These are phyloP conservation scores for Tetrahymena borealis DNA, from an alignment of 73 alveolate species.

Conservation along the genomic window DNA sequence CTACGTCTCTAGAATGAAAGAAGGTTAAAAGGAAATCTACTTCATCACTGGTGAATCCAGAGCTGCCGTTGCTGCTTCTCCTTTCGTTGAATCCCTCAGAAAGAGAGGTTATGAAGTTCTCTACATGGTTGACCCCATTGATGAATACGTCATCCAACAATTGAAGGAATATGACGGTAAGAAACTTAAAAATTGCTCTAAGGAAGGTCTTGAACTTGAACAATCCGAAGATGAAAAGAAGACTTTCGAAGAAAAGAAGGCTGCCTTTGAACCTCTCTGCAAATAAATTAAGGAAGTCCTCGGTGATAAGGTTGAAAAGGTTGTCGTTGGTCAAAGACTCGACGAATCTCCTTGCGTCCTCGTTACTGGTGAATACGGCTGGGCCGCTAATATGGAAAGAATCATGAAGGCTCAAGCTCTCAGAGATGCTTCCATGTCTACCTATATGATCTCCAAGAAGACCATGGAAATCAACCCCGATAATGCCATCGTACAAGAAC, in stretches of 20 bases:
- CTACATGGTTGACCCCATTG: conserved; percentile 99
- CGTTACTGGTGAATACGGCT: conserved; percentile 98
- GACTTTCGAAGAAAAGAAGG: conserved; percentile 95
- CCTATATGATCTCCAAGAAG: conserved; percentile 98
- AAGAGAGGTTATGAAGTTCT: conserved; percentile 98
- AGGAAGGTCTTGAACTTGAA: conserved; percentile 97
- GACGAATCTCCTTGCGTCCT: conserved; percentile 98
- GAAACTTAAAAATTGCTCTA: conserved; percentile 93
- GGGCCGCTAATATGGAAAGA: conserved; percentile 99
- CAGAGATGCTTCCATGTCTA: conserved; percentile 97
- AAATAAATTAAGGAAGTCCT: conserved; percentile 97
- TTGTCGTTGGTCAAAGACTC: conserved; percentile 90
- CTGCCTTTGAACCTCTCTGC: conserved; percentile 97
- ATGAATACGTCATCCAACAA: conserved; percentile 97
- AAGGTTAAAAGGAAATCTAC: conserved; percentile 97
- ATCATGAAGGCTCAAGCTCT: conserved; percentile 99
- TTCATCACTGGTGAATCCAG: conserved; percentile 98
- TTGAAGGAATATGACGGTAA: conserved; percentile 98
- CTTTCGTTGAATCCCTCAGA: conserved; percentile 97
- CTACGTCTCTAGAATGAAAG: conserved; percentile 97
- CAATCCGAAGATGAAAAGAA: conserved; percentile 94
- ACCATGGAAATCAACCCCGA: conserved; percentile 97
- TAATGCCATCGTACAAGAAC: conserved; percentile 90
- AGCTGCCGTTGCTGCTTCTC: conserved; percentile 96
- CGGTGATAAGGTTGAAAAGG: conserved; percentile 99